These are phyloP conservation scores for Sphagnum tenellum DNA, from an alignment of 225 moss, liverwort and hornwort species.

Conservation along the genomic window DNA sequence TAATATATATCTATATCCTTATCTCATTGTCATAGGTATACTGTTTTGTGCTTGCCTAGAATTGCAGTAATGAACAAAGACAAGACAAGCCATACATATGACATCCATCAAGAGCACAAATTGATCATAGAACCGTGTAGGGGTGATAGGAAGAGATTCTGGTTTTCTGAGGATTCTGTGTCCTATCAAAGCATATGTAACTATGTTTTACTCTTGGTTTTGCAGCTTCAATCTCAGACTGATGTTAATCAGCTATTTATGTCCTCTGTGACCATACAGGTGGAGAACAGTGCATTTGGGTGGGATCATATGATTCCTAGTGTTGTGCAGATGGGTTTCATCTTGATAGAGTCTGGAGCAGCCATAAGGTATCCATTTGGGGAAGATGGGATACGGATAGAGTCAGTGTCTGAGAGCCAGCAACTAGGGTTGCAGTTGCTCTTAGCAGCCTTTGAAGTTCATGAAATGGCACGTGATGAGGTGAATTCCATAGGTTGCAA, in stretches of 20 bases:
- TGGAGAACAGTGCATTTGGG: conserved; percentile 80
- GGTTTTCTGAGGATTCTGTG: no score
- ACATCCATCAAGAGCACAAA: no score
- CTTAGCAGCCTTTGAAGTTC: conserved; percentile 71
- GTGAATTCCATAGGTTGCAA: conserved; percentile 12
- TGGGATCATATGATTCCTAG: conserved; percentile 96
- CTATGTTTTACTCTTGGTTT: no score
- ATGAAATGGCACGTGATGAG: conserved; percentile 91
- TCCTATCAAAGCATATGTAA: no score
- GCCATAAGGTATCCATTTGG: conserved; percentile 33
- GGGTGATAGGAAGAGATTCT: no score
- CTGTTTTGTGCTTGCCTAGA: no score
- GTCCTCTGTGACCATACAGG: conserved; percentile 28
- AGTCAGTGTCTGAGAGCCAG: conserved; percentile 54
- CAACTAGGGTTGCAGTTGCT: conserved; percentile 68
- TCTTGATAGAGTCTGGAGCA: conserved; percentile 60
- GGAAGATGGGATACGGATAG: conserved; percentile 31
- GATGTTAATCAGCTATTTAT: neutral
- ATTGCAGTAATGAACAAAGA: no score
- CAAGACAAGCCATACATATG: no score
- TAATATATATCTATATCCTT: conserved; percentile 8
- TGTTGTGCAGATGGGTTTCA: conserved; percentile 78
- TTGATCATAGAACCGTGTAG: no score
- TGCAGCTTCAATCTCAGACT: no score
- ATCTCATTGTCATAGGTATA: no score